phyloP scores from a whole-genome alignment of 1,284 basidiomycete genomes.

The Leccinum griseonigrum region DNA sequence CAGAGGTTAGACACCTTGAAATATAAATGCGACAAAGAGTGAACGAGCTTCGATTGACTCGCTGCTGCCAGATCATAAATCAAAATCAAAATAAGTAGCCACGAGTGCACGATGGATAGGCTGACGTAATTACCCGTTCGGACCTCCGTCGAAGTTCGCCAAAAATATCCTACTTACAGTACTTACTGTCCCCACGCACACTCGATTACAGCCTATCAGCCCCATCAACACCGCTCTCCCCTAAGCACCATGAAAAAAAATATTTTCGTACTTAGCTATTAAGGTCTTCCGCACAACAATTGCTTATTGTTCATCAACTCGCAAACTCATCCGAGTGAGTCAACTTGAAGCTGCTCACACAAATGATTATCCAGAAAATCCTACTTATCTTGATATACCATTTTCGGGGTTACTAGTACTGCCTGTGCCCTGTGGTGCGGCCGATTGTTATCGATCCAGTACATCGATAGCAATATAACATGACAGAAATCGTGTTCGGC shows the following conservation, averaged over 20 bases:
- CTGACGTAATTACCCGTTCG: constrained; percentile 28
- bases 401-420: background rate
- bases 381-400: background rate
- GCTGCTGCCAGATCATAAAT: constrained; percentile 24
- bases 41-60: constrained; percentile 19
- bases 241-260: constrained; percentile 2
- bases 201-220: background rate
- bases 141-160: background rate
- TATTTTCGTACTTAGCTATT: constrained; percentile 9
- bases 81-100: constrained; percentile 4
- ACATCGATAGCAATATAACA: background rate
- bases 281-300: constrained; percentile 11
- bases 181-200: background rate
- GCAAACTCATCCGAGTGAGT: background rate
- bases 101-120: background rate
- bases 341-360: background rate
- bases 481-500: background rate
- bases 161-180: background rate
- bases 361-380: background rate
- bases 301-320: background rate
- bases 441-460: constrained; percentile 1
- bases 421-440: background rate
- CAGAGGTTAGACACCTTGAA: background rate
- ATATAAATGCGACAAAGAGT: constrained; percentile 7
- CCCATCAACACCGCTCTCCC: background rate